Evolutionary conservation across 371 early-diverging fungal species (phyloP), one percentile per base, ranked within the genome.

Genomic region (Rhizopus stolonifer): DNA sequence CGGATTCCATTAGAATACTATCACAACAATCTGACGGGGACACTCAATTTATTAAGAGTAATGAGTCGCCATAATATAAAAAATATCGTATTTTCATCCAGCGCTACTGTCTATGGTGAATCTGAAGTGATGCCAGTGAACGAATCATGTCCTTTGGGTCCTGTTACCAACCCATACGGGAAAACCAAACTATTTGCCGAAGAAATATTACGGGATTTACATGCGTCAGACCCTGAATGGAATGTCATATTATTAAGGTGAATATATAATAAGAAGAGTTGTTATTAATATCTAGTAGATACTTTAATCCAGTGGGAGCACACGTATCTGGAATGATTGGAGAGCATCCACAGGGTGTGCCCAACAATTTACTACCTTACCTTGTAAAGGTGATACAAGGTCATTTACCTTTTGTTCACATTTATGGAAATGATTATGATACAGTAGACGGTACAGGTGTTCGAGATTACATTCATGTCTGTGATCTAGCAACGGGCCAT

Each of bases 231-330:
- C n/a, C n/a, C n/a, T n/a, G n/a, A n/a, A n/a, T n/a, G n/a, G n/a
- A n/a, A n/a, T n/a, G n/a, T n/a, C n/a, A n/a, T n/a, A 58, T 80
- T 83, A 60, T 83, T 93, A 81, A 81, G 48, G 85, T 83, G 4
- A 77, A 86, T 19, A 63, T 91, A 44, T 68, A 92, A 36, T 70
- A 92, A 70, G 66, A 60, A 45, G n/a, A n/a, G n/a, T n/a, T n/a
- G n/a, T n/a, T n/a, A n/a, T n/a, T n/a, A n/a, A n/a, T n/a, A n/a
- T n/a, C n/a, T 21, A n/a, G 17, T 34, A 69, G 85, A 39, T 96
- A 92, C 73, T 96, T 96, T 58, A 96, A 96, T 67, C 95, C 96
- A 17, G 86, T 89, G 6, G 90, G 92, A 17, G 95, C 96, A 0
- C 95, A 95, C 69, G 67, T 76, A 21, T 85, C 88, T n/a, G n/a